Conservation (phyloP, 805 yeast genomes). For the Zygotorulaspora chibaensis region DNA sequence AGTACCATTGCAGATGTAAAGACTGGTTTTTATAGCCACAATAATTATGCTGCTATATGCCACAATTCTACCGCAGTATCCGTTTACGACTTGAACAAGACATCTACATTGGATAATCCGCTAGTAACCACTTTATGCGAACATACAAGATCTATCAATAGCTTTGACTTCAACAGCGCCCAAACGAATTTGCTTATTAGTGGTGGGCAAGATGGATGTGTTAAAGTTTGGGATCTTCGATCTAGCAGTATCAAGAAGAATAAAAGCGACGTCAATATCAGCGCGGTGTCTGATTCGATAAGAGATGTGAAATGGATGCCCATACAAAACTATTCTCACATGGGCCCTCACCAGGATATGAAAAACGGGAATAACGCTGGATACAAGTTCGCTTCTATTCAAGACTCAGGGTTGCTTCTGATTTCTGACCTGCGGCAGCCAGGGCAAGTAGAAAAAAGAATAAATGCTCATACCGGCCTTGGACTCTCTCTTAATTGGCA, state of each 20-base stretch:
- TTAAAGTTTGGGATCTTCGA: conserved; percentile 67
- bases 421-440: conserved; percentile 82
- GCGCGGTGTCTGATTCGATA: conserved; percentile 66
- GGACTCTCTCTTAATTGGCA: conserved; percentile 88
- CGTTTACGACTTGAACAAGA: conserved; percentile 30
- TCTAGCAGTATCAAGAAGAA: conserved; percentile 41
- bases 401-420: conserved; percentile 84
- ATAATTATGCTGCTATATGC: conserved; percentile 31
- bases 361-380: conserved; percentile 30
- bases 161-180: conserved; percentile 35
- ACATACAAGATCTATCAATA: conserved; percentile 35
- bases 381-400: conserved; percentile 66
- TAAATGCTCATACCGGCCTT: conserved; percentile 89
- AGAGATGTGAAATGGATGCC: conserved; percentile 55
- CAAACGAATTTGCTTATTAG: conserved; percentile 42
- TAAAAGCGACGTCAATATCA: conserved; percentile 31
- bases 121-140: conserved; percentile 27
- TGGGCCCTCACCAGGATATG: conserved; percentile 32
- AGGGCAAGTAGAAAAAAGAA: conserved; percentile 54
- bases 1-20: conserved; percentile 36
- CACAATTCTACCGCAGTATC: conserved; percentile 34
- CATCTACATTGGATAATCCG: conserved; percentile 19
- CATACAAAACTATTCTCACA: conserved; percentile 29
- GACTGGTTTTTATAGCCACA: conserved; percentile 31
- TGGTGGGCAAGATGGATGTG: conserved; percentile 78